These are phyloP conservation scores for Leishmania guyanensis DNA, from an alignment of 208 protist genomes.

Conservation along the genomic window DNA sequence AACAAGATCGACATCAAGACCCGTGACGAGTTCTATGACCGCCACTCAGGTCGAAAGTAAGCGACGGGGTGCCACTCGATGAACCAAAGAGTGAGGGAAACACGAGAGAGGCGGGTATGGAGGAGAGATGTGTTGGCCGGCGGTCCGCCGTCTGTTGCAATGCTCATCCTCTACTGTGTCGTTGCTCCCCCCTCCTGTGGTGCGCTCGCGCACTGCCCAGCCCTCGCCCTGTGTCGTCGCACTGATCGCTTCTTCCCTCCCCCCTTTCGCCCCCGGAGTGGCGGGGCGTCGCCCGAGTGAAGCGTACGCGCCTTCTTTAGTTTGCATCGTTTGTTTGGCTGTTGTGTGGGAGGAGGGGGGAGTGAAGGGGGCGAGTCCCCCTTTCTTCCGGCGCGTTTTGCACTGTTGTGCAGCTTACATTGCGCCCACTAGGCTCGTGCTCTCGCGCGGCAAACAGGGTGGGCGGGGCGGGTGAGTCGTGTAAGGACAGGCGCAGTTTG, in stretches of 20 bases:
- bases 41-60: slow-evolving; percentile 52
- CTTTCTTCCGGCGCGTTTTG: too few relatives aligned
- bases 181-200: background rate
- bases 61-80: background rate
- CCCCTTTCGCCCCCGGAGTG: background rate
- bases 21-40: slow-evolving; percentile 94
- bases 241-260: background rate
- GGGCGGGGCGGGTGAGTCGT: background rate
- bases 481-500: background rate
- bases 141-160: background rate
- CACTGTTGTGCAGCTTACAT: background rate
- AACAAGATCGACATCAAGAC: slow-evolving; percentile 98
- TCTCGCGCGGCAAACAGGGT: background rate
- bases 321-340: background rate
- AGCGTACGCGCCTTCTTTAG: background rate
- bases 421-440: background rate
- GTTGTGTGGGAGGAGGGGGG: too few relatives aligned
- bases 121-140: background rate
- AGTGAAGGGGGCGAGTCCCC: too few relatives aligned
- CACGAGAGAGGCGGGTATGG: background rate
- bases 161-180: background rate
- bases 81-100: background rate
- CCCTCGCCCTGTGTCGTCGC: background rate
- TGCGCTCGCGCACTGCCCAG: too few relatives aligned
- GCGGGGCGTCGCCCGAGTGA: background rate